Percentiles rank a stretch among this genome's conserved stretches.
Conservation (phyloP, 192 early-diverging fungal genomes). For the Powellomyces hirtus region DNA sequence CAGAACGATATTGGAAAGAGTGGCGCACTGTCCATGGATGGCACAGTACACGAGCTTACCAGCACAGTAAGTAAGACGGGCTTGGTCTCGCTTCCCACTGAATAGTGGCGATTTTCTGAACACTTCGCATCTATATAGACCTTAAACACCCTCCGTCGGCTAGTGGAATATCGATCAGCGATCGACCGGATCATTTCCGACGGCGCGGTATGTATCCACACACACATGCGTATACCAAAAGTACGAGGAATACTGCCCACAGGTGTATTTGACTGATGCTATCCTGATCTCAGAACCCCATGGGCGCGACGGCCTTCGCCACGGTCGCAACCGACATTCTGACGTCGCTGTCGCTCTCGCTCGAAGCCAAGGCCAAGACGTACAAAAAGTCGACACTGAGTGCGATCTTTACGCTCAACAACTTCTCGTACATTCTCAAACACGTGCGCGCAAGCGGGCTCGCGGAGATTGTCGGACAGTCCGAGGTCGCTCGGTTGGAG, state of each 20-base stretch:
- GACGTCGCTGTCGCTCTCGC: conserved; percentile 51
- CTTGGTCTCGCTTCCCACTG: background rate
- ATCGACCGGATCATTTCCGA: conserved; percentile 40
- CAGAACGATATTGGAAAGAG: conserved; percentile 31
- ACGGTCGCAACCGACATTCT: conserved; percentile 38
- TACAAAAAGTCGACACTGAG: conserved; percentile 71
- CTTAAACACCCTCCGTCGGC: conserved; percentile 44
- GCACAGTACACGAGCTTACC: conserved; percentile 80
- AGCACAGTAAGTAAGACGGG: conserved; percentile 59
- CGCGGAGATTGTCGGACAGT: conserved; percentile 50
- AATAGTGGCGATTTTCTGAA: background rate
- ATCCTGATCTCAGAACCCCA: conserved; percentile 1
- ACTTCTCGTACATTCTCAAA: conserved; percentile 73
- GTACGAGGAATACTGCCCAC: too few species aligned
- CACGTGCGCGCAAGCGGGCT: conserved; percentile 52
- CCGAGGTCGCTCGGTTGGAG: conserved; percentile 50
- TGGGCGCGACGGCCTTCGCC: conserved; percentile 19
- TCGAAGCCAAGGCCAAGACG: conserved; percentile 67
- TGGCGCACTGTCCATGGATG: conserved; percentile 64
- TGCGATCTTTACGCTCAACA: conserved; percentile 77
- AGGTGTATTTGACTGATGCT: too few species aligned
- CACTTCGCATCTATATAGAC: conserved; percentile 21
- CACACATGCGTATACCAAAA: too few species aligned
- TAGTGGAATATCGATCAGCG: conserved; percentile 39
- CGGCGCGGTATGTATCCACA: conserved; percentile 16